Conservation (phyloP, 1,284 basidiomycete genomes). For the Cutaneotrichosporon sp. region DNA sequence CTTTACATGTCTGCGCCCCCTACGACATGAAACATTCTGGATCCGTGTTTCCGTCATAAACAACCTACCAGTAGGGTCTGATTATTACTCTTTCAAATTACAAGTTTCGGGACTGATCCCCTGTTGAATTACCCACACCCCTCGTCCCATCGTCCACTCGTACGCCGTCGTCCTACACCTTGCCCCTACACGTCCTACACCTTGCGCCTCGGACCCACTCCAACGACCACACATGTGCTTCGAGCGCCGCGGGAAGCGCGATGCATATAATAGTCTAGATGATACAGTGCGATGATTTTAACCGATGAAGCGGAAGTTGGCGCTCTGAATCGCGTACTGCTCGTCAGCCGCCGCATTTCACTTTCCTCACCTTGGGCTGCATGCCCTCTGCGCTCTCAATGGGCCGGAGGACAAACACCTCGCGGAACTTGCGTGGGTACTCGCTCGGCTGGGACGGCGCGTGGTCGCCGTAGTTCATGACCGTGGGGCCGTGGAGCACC, state of each 20-base stretch:
- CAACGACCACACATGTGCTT: not conserved
- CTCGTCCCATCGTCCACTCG: too few relatives aligned
- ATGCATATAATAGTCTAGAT: not conserved
- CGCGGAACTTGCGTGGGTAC: slow-evolving; percentile 47
- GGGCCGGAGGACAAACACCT: slow-evolving; percentile 46
- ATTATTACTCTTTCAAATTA: too few relatives aligned
- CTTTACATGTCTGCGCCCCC: too few relatives aligned
- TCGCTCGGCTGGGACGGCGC: slow-evolving; percentile 29
- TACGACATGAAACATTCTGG: too few relatives aligned
- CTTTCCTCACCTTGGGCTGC: slow-evolving; percentile 42
- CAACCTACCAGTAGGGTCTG: too few relatives aligned
- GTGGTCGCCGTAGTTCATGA: slow-evolving; percentile 29
- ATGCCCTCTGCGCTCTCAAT: slow-evolving; percentile 41
- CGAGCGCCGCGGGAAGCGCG: too few relatives aligned
- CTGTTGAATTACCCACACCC: too few relatives aligned
- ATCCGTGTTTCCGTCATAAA: too few relatives aligned
- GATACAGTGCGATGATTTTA: slow-evolving; percentile 16
- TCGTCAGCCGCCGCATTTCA: not conserved
- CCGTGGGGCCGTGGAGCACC: slow-evolving; percentile 44
- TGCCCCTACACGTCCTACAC: too few relatives aligned
- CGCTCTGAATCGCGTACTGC: slow-evolving; percentile 47
- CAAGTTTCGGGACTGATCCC: too few relatives aligned
- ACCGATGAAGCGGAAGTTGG: slow-evolving; percentile 50
- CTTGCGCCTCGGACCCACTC: too few relatives aligned
- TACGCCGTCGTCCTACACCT: too few relatives aligned